Evolutionary conservation across 2,329 filamentous ascomycete genomes (phyloP).

Genomic region (Magnaporthales sp.): DNA sequence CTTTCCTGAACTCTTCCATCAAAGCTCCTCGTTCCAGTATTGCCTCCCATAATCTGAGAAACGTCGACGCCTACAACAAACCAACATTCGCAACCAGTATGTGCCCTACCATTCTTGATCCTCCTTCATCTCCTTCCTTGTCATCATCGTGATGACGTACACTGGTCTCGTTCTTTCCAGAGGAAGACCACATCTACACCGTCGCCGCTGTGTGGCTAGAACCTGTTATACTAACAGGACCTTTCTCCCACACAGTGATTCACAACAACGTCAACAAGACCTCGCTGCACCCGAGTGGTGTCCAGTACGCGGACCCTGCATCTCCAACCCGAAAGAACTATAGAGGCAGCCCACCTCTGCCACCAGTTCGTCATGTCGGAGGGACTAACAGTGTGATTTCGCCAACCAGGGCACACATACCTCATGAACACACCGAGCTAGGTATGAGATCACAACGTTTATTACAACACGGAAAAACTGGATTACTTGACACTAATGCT

Average conservation of each 20-base stretch:
- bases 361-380: not conserved
- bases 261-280: conserved; percentile 75
- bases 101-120: conserved; percentile 12
- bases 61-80: not conserved
- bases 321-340: not conserved
- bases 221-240: conserved; percentile 3
- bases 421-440: conserved; percentile 86
- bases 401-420: conserved; percentile 47
- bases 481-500: not conserved
- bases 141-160: conserved; percentile 13
- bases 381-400: not conserved
- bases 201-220: not conserved
- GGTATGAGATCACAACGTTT: conserved; percentile 29
- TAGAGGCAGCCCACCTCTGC: not conserved
- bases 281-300: conserved; percentile 80
- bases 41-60: conserved; percentile 16
- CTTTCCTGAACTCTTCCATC: conserved; percentile 32
- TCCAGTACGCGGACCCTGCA: conserved; percentile 59
- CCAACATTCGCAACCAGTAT: conserved; percentile 17
- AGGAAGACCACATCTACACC: not conserved
- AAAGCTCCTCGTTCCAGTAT: conserved; percentile 34
- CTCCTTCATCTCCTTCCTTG: not conserved
- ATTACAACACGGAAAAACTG: not conserved
- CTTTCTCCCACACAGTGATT: conserved; percentile 33
- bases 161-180: not conserved